A percentile compares a stretch with the other conserved stretches of the same genome.
Conservation (phyloP, 1,284 basidiomycete genomes). For the Austropuccinia psidii region DNA sequence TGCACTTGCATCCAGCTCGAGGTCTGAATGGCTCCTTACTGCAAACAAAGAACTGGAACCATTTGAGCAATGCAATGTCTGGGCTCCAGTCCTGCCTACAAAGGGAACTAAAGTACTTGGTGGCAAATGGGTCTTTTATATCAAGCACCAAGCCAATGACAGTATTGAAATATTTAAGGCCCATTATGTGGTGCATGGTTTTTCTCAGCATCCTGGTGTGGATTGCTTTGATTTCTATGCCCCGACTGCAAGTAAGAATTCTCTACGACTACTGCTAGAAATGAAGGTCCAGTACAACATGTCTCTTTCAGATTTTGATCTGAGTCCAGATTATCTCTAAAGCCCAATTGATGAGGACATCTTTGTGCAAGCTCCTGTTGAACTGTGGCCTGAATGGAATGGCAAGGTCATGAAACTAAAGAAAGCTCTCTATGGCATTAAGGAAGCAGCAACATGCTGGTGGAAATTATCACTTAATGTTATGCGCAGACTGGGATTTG, state of each 20-base stretch:
- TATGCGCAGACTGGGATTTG: too few relatives aligned
- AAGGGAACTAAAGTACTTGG: not conserved
- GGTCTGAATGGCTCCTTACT: not conserved
- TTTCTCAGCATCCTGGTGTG: not conserved
- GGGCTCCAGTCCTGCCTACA: not conserved
- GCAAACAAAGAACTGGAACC: not conserved
- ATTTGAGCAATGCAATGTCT: not conserved
- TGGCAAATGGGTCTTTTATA: not conserved
- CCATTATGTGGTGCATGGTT: not conserved
- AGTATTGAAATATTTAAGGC: not conserved
- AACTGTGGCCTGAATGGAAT: not conserved
- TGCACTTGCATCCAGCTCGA: not conserved
- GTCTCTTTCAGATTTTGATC: not conserved
- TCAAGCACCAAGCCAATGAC: not conserved
- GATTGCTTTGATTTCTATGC: not conserved
- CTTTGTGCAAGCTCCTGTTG: not conserved
- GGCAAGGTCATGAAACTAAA: not conserved
- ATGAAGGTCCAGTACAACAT: not conserved
- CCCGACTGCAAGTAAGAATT: not conserved
- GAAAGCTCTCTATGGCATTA: constrained; percentile 17
- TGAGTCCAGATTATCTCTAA: not conserved
- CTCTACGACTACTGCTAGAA: not conserved
- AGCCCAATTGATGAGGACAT: not conserved
- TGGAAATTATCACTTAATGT: too few relatives aligned
- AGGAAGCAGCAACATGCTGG: too few relatives aligned